Evolutionary conservation across 768 basidiomycete genomes (phyloP), one percentile per base, ranked within the genome.

Genomic region (Punctularia strigosozonata): DNA sequence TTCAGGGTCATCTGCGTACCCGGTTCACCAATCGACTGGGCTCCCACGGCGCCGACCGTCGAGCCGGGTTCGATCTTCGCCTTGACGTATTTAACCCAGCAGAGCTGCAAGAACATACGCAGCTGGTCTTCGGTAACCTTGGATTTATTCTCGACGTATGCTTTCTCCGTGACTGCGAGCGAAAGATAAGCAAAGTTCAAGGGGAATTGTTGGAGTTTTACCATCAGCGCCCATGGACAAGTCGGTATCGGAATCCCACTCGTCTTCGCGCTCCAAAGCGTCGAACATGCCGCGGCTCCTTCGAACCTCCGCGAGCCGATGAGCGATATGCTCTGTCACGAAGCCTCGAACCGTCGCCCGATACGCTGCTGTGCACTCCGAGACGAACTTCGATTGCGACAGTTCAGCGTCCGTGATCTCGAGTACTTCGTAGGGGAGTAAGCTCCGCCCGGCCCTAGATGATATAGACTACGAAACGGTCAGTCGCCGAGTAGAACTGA

Each of bases 1-100:
- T 98, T 98, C 47, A 98, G 61, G 2, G 94, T 98, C 95, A 99
- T 99, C 56, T 99, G 95, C 0, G 95, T 99, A 30, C 94, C 95
- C 1, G 95, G 95, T 60, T 99, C 95, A 52, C 95, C 95, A 46
- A 99, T 98, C 1, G 95, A 98, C 54, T 99, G 95, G 4, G 95
- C 95, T 4, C 94, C 95, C 30, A 99, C 90, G 22, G 95, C 95
- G 21, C 95, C 95, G 15, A 99, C 95, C 15, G 95, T 98, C 0
- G 94, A 97, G 7, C 92, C 91, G 41, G 95, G 95, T 61, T 98
- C 95, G 47, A 98, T 94, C 51, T 91, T 86, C 6, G 95, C 90
- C 57, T 84, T 88, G 24, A 90, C 81, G 53, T 95, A 98, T 57
- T 86, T 88, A 14, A 76, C 76, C 78, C 88, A 83, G 53, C 88